Evolutionary conservation across 805 yeast species (phyloP).

Genomic region (Yamadazyma olivae): DNA sequence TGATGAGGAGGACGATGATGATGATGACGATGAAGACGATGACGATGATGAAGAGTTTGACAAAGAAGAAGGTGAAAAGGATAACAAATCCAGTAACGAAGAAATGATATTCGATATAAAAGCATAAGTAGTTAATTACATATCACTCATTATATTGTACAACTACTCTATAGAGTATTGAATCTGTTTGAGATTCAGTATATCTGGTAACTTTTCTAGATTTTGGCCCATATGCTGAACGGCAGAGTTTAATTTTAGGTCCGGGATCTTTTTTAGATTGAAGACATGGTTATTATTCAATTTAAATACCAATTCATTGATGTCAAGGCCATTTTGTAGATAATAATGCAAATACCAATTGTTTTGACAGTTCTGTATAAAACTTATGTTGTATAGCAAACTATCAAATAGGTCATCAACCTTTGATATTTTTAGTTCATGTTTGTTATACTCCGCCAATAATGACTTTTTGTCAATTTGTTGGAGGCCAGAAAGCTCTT

Average conservation of each 20-base stretch:
- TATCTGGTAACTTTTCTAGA: constrained; percentile 1
- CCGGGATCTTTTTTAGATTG: constrained; percentile 2
- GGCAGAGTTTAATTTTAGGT: constrained; percentile 1
- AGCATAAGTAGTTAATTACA: not conserved
- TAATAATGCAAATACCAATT: constrained; percentile 14
- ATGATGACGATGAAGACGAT: constrained; percentile 36
- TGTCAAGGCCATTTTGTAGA: constrained; percentile 17
- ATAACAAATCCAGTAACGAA: constrained; percentile 12
- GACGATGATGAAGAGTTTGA: constrained; percentile 29
- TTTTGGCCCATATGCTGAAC: too few species aligned
- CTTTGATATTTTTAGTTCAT: constrained; percentile 16
- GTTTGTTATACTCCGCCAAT: constrained; percentile 1
- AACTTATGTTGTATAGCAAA: constrained; percentile 30
- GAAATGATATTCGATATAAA: constrained; percentile 22
- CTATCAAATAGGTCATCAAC: constrained; percentile 42
- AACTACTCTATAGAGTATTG: too few species aligned
- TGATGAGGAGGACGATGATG: constrained; percentile 37
- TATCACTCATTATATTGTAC: not conserved
- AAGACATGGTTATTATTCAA: constrained; percentile 17
- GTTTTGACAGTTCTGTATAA: constrained; percentile 20
- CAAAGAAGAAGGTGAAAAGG: constrained; percentile 13
- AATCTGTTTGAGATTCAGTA: not conserved
- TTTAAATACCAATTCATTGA: constrained; percentile 22
- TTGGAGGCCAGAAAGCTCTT: not conserved
- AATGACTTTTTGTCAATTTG: not conserved